These are phyloP conservation scores for Eucalyptus microcorys DNA, from an alignment of 345 rosid species.

Conservation along the genomic window DNA sequence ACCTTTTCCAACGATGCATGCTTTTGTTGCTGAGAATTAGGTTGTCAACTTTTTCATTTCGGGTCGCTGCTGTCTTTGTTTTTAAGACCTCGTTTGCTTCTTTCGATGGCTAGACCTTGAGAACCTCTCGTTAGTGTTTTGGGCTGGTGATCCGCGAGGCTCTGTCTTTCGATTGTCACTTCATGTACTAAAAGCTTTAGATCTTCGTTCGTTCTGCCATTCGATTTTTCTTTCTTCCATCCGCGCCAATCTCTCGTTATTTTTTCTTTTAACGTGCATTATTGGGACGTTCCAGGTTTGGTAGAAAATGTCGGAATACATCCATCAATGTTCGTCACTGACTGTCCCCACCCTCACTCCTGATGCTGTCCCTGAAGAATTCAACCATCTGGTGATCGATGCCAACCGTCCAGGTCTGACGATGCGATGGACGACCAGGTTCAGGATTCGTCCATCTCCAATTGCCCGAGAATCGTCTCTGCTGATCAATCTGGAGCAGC, in stretches of 20 bases:
- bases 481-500: background rate
- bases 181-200: background rate
- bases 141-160: background rate
- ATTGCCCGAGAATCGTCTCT: slow-evolving; percentile 32
- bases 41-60: background rate
- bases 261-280: background rate
- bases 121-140: background rate
- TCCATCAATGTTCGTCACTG: background rate
- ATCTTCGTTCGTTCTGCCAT: background rate
- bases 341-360: background rate
- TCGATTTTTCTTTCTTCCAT: background rate
- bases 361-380: background rate
- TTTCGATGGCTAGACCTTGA: background rate
- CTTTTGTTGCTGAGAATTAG: too few relatives aligned
- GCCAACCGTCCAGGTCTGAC: background rate
- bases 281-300: background rate
- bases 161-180: background rate
- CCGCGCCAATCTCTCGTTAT: background rate
- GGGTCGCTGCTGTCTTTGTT: background rate
- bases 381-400: background rate
- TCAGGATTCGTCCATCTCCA: slow-evolving; percentile 35
- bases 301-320: background rate
- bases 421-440: background rate
- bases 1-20: too few relatives aligned
- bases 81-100: background rate